phyloP scores from a whole-genome alignment of 148 eudicot species.

The Suaeda aralocaspica region DNA sequence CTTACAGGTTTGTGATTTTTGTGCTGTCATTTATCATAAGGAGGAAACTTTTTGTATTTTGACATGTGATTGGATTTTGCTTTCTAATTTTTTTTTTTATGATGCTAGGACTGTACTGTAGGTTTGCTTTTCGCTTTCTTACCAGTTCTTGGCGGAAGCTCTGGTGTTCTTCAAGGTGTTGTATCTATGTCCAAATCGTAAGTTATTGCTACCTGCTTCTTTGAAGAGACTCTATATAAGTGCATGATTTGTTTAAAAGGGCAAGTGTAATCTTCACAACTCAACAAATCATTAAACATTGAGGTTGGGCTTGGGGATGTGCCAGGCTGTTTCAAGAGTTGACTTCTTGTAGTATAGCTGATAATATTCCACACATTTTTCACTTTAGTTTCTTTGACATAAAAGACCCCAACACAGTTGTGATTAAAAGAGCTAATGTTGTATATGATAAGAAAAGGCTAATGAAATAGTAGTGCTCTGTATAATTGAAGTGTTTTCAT shows the following conservation, averaged over 20 bases:
- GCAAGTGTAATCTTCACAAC: slow-evolving; percentile 1
- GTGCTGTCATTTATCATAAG: neutral
- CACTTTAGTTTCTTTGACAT: too few relatives aligned
- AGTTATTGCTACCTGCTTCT: slow-evolving; percentile 25
- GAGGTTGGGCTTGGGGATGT: neutral
- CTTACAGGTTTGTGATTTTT: slow-evolving; percentile 46
- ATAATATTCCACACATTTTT: too few relatives aligned
- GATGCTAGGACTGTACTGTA: slow-evolving; percentile 87
- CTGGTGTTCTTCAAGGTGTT: slow-evolving; percentile 83
- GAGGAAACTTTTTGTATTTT: neutral
- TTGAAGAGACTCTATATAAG: neutral
- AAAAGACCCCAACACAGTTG: too few relatives aligned
- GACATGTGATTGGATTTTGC: neutral
- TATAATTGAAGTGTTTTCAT: too few relatives aligned
- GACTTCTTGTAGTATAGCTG: neutral
- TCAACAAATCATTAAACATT: neutral
- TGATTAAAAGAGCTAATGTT: too few relatives aligned
- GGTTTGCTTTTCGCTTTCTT: slow-evolving; percentile 95
- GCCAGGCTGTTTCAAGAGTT: neutral
- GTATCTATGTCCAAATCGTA: slow-evolving; percentile 93
- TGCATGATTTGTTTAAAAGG: neutral
- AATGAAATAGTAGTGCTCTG: too few relatives aligned
- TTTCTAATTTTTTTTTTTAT: slow-evolving; percentile 17
- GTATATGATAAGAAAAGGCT: too few relatives aligned
- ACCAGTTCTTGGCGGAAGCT: slow-evolving; percentile 91